These are phyloP conservation scores for Scheffersomyces coipomensis DNA, from an alignment of 805 yeast species.

Conservation along the genomic window DNA sequence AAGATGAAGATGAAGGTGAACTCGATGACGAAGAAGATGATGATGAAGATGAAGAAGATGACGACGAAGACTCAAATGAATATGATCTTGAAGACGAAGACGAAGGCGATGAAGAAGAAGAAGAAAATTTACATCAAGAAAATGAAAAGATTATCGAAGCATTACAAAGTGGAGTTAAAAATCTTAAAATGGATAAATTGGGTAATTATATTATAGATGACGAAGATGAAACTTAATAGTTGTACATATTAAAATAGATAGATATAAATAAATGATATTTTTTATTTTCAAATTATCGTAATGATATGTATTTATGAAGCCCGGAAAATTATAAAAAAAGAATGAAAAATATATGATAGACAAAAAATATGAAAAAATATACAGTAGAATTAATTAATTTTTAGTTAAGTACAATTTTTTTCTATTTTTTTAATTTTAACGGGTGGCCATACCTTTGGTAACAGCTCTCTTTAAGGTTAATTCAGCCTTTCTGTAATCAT, in stretches of 20 bases:
- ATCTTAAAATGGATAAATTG: conserved; percentile 75
- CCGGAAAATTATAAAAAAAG: conserved; percentile 12
- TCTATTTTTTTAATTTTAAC: conserved; percentile 49
- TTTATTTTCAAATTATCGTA: neutral
- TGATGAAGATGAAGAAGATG: conserved; percentile 31
- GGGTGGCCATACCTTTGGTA: conserved; percentile 98
- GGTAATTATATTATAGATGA: conserved; percentile 76
- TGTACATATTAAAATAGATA: neutral
- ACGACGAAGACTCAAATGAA: conserved; percentile 47
- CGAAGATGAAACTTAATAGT: neutral
- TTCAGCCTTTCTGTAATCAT: conserved; percentile 99
- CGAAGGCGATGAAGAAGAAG: conserved; percentile 32
- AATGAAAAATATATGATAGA: conserved; percentile 9
- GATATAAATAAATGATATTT: neutral
- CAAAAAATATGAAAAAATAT: conserved; percentile 11
- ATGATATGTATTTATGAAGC: conserved; percentile 9
- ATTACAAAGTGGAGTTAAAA: conserved; percentile 57
- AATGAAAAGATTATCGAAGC: conserved; percentile 68
- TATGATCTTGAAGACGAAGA: conserved; percentile 29
- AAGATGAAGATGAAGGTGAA: conserved; percentile 25
- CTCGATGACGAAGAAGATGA: conserved; percentile 23
- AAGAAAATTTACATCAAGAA: conserved; percentile 30
- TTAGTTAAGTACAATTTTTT: conserved; percentile 4
- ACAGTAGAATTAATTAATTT: conserved; percentile 7
- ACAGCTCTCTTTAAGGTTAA: conserved; percentile 98